These are phyloP conservation scores for Raphanus sativus DNA, from an alignment of 345 rosid genomes.

Conservation along the genomic window DNA sequence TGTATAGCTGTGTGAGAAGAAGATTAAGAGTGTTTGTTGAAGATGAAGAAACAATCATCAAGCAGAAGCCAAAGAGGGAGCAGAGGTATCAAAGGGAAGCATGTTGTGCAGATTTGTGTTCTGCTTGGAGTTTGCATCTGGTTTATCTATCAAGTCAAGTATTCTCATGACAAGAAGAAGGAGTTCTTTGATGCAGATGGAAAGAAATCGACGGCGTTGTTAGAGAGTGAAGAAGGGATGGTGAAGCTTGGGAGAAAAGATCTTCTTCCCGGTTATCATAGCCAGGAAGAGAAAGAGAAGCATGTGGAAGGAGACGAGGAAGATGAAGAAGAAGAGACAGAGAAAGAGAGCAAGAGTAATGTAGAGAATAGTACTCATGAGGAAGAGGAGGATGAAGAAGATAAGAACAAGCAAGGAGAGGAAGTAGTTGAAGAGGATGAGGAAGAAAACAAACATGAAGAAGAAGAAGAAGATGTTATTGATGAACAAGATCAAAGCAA, in stretches of 20 bases:
- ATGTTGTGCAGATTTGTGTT: slow-evolving; percentile 73
- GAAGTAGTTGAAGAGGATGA: slow-evolving; percentile 43
- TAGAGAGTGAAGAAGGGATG: slow-evolving; percentile 35
- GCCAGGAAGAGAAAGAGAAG: slow-evolving; percentile 48
- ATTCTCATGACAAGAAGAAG: slow-evolving; percentile 81
- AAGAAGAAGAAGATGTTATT: slow-evolving; percentile 28
- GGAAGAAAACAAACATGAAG: slow-evolving; percentile 48
- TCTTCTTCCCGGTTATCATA: slow-evolving; percentile 47
- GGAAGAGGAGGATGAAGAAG: slow-evolving; percentile 43
- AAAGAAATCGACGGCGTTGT: slow-evolving; percentile 34
- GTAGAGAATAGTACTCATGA: slow-evolving; percentile 33
- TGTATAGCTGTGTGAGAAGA: slow-evolving; percentile 22
- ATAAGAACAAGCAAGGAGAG: slow-evolving; percentile 48
- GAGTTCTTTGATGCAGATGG: slow-evolving; percentile 59
- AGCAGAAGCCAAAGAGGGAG: slow-evolving; percentile 71
- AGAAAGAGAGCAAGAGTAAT: slow-evolving; percentile 33
- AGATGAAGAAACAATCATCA: slow-evolving; percentile 60
- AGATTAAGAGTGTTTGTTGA: not conserved
- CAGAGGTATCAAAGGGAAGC: slow-evolving; percentile 64
- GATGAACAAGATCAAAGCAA: slow-evolving; percentile 53
- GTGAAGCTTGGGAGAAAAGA: slow-evolving; percentile 78
- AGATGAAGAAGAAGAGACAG: slow-evolving; percentile 42
- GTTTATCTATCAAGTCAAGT: slow-evolving; percentile 88
- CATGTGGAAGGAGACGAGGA: slow-evolving; percentile 47
- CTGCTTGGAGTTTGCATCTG: slow-evolving; percentile 79